phyloP scores from a whole-genome alignment of 1,139 yeast genomes.

The Geotrichum europaeum region DNA sequence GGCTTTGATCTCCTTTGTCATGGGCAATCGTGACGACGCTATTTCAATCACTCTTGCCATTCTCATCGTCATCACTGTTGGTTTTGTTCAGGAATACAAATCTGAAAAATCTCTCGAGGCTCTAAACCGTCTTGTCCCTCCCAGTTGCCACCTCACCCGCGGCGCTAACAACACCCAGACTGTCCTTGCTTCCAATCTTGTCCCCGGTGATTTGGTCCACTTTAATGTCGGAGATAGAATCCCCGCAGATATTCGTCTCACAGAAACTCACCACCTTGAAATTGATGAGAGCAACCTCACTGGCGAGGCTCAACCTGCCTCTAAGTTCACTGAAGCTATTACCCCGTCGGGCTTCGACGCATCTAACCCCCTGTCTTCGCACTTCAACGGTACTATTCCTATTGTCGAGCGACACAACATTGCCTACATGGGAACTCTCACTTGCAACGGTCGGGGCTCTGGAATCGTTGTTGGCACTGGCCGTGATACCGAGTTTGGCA shows the following conservation, averaged over 20 bases:
- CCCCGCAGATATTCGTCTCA: conserved; percentile 85
- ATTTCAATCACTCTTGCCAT: conserved; percentile 83
- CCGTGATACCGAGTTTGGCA: conserved; percentile 80
- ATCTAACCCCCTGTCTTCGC: conserved; percentile 30
- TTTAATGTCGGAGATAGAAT: conserved; percentile 88
- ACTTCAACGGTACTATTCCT: conserved; percentile 37
- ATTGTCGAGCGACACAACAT: conserved; percentile 65
- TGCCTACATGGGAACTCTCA: conserved; percentile 94
- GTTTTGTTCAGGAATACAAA: conserved; percentile 92
- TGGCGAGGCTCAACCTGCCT: conserved; percentile 86
- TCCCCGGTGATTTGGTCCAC: conserved; percentile 90
- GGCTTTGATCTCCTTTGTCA: conserved; percentile 72
- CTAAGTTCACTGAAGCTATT: conserved; percentile 46
- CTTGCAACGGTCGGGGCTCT: conserved; percentile 86
- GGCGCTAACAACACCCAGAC: conserved; percentile 59
- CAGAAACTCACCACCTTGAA: conserved; percentile 67
- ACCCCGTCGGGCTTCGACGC: conserved; percentile 26
- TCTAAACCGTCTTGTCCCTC: conserved; percentile 84
- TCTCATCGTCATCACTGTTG: conserved; percentile 85
- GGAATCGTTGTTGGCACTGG: conserved; percentile 95
- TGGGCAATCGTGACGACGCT: conserved; percentile 94
- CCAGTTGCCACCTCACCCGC: conserved; percentile 83
- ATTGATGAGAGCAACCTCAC: conserved; percentile 91
- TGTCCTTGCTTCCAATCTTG: conserved; percentile 79
- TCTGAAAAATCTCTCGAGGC: conserved; percentile 93